Conservation (phyloP, 2,329 filamentous ascomycete genomes). For the Coniochaeta ligniaria region DNA sequence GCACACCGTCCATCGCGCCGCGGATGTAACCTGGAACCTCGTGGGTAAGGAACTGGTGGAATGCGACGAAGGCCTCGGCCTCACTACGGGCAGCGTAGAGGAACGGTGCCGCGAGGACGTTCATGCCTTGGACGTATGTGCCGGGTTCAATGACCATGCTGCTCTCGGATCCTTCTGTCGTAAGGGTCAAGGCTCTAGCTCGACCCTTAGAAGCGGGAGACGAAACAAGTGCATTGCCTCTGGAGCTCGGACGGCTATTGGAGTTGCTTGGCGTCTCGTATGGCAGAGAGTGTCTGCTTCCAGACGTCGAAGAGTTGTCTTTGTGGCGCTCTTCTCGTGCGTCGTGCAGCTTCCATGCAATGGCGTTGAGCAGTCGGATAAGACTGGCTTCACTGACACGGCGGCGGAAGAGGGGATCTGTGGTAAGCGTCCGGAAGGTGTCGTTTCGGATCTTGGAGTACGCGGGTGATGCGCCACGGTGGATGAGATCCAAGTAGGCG, state of each 20-base stretch:
- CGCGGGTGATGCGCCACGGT: conserved; percentile 86
- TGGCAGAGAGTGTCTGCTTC: conserved; percentile 15
- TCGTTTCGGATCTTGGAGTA: conserved; percentile 98
- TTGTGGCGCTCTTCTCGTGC: conserved; percentile 49
- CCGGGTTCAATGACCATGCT: conserved; percentile 57
- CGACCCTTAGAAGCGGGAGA: conserved; percentile 41
- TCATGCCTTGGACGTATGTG: conserved; percentile 98
- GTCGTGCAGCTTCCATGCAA: conserved; percentile 91
- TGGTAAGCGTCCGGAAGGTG: conserved; percentile 92
- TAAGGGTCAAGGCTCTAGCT: conserved; percentile 51
- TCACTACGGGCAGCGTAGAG: conserved; percentile 92
- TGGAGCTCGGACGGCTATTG: conserved; percentile 5
- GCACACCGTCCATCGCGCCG: conserved; percentile 94
- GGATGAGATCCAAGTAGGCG: conserved; percentile 81
- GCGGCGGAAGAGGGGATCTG: conserved; percentile 92
- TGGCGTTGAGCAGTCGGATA: conserved; percentile 88
- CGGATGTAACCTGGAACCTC: conserved; percentile 93
- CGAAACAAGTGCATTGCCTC: conserved; percentile 25
- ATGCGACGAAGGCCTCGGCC: conserved; percentile 87
- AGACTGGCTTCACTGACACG: conserved; percentile 93
- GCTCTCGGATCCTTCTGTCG: conserved; percentile 56
- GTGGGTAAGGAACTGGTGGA: conserved; percentile 77
- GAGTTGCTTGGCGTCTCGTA: conserved; percentile 15
- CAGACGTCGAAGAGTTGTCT: conserved; percentile 19
- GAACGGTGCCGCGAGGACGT: conserved; percentile 92